Percentiles rank a stretch among this genome's conserved stretches.
Conservation (phyloP, 2,329 filamentous ascomycete species). For the Beauveria varroae region DNA sequence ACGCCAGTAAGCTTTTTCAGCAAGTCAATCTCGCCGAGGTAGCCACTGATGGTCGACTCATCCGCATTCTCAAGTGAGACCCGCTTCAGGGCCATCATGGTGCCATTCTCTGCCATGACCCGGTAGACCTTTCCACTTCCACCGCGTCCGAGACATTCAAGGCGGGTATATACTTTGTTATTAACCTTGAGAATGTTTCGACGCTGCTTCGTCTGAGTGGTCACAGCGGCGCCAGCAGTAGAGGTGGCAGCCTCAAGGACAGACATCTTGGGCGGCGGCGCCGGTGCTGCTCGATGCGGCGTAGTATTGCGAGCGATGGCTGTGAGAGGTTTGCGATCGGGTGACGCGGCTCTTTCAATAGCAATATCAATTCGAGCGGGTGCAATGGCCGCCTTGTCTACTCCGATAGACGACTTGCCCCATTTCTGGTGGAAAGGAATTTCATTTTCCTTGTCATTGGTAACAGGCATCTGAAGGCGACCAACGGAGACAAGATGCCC, state of each 20-base stretch:
- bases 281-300: conserved; percentile 68
- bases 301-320: conserved; percentile 53
- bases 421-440: conserved; percentile 61
- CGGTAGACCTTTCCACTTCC: conserved; percentile 93
- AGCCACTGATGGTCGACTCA: conserved; percentile 73
- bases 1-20: conserved; percentile 74
- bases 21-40: conserved; percentile 92
- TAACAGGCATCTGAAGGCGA: conserved; percentile 51
- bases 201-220: conserved; percentile 65
- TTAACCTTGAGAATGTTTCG: conserved; percentile 83
- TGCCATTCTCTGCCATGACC: conserved; percentile 94
- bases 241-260: conserved; percentile 87
- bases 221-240: conserved; percentile 70
- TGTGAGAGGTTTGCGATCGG: conserved; percentile 49
- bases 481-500: conserved; percentile 15
- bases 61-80: conserved; percentile 89
- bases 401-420: conserved; percentile 47
- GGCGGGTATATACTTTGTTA: conserved; percentile 79
- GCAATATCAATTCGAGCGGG: conserved; percentile 39
- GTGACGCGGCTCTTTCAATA: conserved; percentile 34
- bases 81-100: conserved; percentile 87
- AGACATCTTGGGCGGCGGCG: conserved; percentile 92
- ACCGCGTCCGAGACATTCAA: conserved; percentile 86
- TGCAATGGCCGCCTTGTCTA: conserved; percentile 48
- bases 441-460: conserved; percentile 80